Conservation (phyloP, 2,329 filamentous ascomycete species). For the Fusarium zealandicum region DNA sequence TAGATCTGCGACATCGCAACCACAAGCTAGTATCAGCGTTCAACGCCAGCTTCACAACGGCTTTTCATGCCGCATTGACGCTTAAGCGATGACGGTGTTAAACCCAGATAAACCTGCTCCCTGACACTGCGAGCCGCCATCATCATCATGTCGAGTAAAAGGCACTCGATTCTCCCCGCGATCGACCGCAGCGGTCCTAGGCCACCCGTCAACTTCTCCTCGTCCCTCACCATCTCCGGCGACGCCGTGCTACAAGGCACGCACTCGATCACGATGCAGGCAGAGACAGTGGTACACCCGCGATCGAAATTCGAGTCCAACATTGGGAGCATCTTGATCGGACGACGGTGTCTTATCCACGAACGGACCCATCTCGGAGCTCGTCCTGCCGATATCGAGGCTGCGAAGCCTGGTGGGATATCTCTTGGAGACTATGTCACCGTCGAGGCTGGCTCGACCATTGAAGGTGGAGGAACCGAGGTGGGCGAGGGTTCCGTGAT, state of each 20-base stretch:
- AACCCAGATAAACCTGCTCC: neutral
- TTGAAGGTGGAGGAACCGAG: constrained; percentile 69
- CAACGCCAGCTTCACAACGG: constrained; percentile 14
- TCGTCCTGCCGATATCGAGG: constrained; percentile 39
- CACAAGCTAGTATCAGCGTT: constrained; percentile 13
- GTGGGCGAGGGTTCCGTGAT: constrained; percentile 67
- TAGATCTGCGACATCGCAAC: constrained; percentile 25
- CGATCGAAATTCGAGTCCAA: constrained; percentile 80
- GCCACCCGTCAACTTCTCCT: constrained; percentile 68
- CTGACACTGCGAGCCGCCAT: constrained; percentile 12
- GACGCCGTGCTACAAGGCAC: constrained; percentile 71
- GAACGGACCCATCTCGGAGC: constrained; percentile 70
- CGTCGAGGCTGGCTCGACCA: constrained; percentile 64
- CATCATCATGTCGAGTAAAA: constrained; percentile 54
- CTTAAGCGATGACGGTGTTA: constrained; percentile 19
- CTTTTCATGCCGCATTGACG: neutral
- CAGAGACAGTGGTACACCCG: constrained; percentile 85
- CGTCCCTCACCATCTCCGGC: constrained; percentile 67
- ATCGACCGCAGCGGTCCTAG: constrained; percentile 62
- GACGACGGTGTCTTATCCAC: constrained; percentile 81
- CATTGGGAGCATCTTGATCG: constrained; percentile 79
- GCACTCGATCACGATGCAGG: constrained; percentile 78
- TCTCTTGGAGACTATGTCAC: constrained; percentile 67
- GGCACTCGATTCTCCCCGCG: constrained; percentile 63
- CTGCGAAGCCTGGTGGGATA: constrained; percentile 55